These are phyloP conservation scores for Boechera divaricarpa DNA, from an alignment of 345 rosid species.

Conservation along the genomic window DNA sequence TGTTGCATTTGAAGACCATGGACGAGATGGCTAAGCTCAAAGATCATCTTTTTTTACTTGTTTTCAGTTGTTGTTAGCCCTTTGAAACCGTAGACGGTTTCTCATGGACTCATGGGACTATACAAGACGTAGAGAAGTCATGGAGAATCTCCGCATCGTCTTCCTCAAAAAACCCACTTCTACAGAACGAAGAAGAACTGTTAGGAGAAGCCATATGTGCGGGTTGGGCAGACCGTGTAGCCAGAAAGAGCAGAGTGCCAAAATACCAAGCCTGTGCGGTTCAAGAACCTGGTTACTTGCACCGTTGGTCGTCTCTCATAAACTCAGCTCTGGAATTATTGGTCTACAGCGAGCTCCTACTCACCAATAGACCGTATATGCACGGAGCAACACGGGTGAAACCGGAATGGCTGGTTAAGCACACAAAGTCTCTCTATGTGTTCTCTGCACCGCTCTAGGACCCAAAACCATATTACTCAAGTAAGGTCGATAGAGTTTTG, in stretches of 20 bases:
- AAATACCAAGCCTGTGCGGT: constrained; percentile 74
- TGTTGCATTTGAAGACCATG: constrained; percentile 79
- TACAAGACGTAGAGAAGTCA: constrained; percentile 66
- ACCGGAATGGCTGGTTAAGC: constrained; percentile 78
- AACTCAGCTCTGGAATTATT: constrained; percentile 78
- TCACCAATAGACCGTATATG: constrained; percentile 79
- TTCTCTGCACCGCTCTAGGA: constrained; percentile 62
- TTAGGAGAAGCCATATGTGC: constrained; percentile 82
- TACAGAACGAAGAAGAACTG: constrained; percentile 70
- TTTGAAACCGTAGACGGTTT: constrained; percentile 50
- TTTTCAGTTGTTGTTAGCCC: constrained; percentile 56
- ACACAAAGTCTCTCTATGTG: constrained; percentile 62
- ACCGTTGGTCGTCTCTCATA: constrained; percentile 73
- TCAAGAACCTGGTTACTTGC: constrained; percentile 75
- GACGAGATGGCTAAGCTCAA: constrained; percentile 90
- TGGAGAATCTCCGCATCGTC: constrained; percentile 59
- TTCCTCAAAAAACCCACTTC: constrained; percentile 53
- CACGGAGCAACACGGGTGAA: constrained; percentile 81
- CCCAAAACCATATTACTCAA: constrained; percentile 71
- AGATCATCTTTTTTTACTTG: constrained; percentile 77
- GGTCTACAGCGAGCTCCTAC: constrained; percentile 77
- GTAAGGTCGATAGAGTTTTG: constrained; percentile 58
- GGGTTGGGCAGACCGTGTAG: constrained; percentile 96
- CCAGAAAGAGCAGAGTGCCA: constrained; percentile 60
- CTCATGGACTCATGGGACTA: constrained; percentile 74